Evolutionary conservation across 2,329 filamentous ascomycete species (phyloP), one percentile per base, ranked within the genome.

Genomic region (Fusarium goolgardi): DNA sequence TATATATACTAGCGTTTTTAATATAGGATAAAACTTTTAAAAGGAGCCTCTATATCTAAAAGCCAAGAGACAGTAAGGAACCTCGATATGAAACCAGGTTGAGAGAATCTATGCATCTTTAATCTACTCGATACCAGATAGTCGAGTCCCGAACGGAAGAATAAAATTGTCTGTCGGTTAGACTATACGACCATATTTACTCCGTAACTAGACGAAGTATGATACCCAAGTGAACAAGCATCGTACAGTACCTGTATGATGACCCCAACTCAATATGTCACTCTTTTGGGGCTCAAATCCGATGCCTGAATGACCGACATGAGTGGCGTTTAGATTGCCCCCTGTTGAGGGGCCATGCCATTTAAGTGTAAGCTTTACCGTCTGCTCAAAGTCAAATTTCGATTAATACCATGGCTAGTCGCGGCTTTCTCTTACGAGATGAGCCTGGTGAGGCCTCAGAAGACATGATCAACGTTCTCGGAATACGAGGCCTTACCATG

Each of bases 231-330:
- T 41, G 37, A 40, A 23, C 21, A 41, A 32, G 23, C 21, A 37
- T 37, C 8, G 6, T 25, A 15, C 27, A 27, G 25, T 27, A 27
- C 21, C 21, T 21, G 21, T 12, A 50, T n/a, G 10, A 18, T 13
- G 15, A 5, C 34, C 47, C 32, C 15, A 12, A 45, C 12, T 20
- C n/a, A 31, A 45, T n/a, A 45, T 45, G 27, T 20, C 27, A 11
- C 43, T 29, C 23, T 29, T 59, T 59, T 44, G 39, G 32, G 51
- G 60, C 37, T 57, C 37, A 51, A 34, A 44, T 23, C 21, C 47
- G 45, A 54, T 61, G 45, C 65, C 65, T 69, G 46, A 16, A 61
- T 65, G 55, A 57, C 43, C 40, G 47, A 44, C 65, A 69, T 60
- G 63, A 55, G 65, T 69, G 60, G 65, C 65, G 60, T 34, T 61